Conservation (phyloP, 805 yeast genomes). For the Metahyphopichia silvanorum region DNA sequence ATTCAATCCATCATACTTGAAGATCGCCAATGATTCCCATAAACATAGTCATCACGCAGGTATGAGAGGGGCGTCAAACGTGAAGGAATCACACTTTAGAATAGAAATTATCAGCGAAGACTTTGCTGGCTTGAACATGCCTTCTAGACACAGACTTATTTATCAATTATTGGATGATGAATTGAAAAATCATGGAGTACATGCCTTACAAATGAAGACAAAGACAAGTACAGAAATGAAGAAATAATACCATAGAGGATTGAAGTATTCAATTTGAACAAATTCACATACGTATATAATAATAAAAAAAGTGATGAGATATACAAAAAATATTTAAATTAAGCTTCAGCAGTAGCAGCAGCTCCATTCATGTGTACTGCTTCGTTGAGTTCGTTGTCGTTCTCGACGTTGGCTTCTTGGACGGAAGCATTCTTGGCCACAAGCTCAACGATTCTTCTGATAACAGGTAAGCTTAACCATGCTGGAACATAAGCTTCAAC, state of each 20-base stretch:
- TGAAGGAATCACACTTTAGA: constrained; percentile 78
- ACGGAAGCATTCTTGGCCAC: constrained; percentile 80
- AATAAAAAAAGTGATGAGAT: background rate
- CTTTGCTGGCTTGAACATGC: constrained; percentile 63
- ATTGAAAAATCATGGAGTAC: constrained; percentile 67
- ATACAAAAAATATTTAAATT: background rate
- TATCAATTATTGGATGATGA: constrained; percentile 72
- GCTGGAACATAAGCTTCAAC: constrained; percentile 93
- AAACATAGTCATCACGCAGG: constrained; percentile 89
- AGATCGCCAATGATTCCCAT: constrained; percentile 75
- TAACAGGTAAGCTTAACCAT: constrained; percentile 83
- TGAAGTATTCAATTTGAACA: too few species aligned
- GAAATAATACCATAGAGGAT: constrained; percentile 1
- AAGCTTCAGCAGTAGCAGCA: constrained; percentile 3
- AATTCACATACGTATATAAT: background rate
- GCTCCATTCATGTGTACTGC: background rate
- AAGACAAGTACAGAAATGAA: constrained; percentile 46
- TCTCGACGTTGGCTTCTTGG: constrained; percentile 41
- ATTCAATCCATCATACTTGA: constrained; percentile 45
- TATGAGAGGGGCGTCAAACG: constrained; percentile 67
- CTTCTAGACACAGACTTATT: constrained; percentile 75
- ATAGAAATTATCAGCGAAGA: constrained; percentile 67
- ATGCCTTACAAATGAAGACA: constrained; percentile 83
- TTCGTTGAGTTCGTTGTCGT: constrained; percentile 6
- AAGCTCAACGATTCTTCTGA: constrained; percentile 84